A percentile compares a stretch with the other conserved stretches of the same genome.
Conservation (phyloP, 495 filamentous ascomycete species). For the Saxispiralis lemnorum region DNA sequence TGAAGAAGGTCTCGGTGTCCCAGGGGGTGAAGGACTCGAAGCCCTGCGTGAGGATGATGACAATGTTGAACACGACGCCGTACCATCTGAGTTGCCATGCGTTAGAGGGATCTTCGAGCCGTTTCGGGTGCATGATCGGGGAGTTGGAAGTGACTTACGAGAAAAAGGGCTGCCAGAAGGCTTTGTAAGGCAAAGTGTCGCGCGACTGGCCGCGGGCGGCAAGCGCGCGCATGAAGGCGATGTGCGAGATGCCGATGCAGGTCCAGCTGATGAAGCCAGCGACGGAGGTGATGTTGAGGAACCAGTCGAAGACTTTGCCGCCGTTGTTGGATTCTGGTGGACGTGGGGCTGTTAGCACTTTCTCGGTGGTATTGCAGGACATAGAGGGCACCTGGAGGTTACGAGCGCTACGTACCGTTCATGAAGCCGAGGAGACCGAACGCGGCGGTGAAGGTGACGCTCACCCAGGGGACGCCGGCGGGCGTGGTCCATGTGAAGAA, state of each 20-base stretch:
- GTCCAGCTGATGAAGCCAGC: slow-evolving; percentile 33
- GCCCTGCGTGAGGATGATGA: slow-evolving; percentile 52
- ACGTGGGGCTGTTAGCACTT: too few species aligned
- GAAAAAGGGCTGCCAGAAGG: slow-evolving; percentile 39
- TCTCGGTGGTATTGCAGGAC: too few species aligned
- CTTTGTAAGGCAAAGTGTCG: slow-evolving; percentile 39
- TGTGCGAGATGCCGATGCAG: slow-evolving; percentile 29
- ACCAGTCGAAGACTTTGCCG: slow-evolving; percentile 27
- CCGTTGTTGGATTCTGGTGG: slow-evolving; percentile 31
- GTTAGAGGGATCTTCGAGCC: too few species aligned
- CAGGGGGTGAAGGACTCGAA: slow-evolving; percentile 54
- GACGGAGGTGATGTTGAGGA: slow-evolving; percentile 26
- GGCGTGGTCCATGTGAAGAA: slow-evolving; percentile 37
- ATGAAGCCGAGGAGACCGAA: slow-evolving; percentile 48
- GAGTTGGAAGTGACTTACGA: too few species aligned
- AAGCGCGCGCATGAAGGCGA: slow-evolving; percentile 40
- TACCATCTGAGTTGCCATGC: slow-evolving; percentile 21
- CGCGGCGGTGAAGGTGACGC: slow-evolving; percentile 35
- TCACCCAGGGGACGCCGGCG: slow-evolving; percentile 43
- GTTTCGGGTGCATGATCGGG: too few species aligned
- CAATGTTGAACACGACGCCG: slow-evolving; percentile 44
- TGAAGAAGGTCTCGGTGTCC: slow-evolving; percentile 21
- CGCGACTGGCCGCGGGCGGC: slow-evolving; percentile 36
- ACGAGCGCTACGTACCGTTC: too few species aligned
- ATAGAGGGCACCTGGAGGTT: too few species aligned